These are phyloP conservation scores for Giardia muris DNA, from an alignment of 208 protist genomes.

Conservation along the genomic window DNA sequence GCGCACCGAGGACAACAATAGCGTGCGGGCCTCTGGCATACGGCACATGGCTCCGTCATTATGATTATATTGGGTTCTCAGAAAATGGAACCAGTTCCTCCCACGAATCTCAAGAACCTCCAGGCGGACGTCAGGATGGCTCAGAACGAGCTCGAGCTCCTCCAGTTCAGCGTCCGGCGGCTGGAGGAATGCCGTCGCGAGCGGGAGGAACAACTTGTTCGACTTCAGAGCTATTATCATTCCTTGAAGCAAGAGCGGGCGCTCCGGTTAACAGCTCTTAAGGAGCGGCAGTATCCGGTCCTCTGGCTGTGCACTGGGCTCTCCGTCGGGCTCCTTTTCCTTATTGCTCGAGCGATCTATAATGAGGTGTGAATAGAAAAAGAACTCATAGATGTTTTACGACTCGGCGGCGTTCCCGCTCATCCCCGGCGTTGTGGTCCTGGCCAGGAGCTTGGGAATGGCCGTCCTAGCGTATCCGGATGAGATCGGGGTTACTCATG, in stretches of 20 bases:
- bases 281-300: not conserved
- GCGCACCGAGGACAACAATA: not conserved
- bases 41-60: not conserved
- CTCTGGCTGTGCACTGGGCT: not conserved
- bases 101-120: not conserved
- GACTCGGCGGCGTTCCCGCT: too few relatives aligned
- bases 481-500: too few relatives aligned
- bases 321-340: not conserved
- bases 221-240: not conserved
- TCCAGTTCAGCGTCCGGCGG: not conserved
- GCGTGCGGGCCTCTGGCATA: not conserved
- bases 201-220: not conserved
- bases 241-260: not conserved
- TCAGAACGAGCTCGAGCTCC: not conserved
- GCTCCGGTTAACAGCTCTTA: not conserved
- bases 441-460: too few relatives aligned
- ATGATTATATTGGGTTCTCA: not conserved
- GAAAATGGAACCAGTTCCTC: not conserved
- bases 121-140: not conserved
- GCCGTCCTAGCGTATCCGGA: too few relatives aligned
- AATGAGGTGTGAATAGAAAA: too few relatives aligned
- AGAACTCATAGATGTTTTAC: too few relatives aligned
- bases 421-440: too few relatives aligned
- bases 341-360: not conserved
- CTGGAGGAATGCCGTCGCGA: not conserved